These are phyloP conservation scores for Boletus sp. DNA, from an alignment of 768 basidiomycete genomes.

Conservation along the genomic window DNA sequence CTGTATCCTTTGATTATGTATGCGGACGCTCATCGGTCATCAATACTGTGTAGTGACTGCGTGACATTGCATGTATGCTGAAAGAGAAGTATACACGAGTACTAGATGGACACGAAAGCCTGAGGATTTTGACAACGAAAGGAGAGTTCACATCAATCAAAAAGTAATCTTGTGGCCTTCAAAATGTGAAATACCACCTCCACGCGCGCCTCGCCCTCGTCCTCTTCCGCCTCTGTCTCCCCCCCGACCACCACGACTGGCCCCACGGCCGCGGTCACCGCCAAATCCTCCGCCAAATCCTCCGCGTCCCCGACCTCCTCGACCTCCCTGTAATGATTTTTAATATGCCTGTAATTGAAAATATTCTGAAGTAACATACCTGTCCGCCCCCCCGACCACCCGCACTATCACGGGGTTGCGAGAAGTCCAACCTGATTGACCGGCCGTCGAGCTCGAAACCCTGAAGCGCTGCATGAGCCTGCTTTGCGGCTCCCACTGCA, in stretches of 20 bases:
- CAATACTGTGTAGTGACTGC: neutral
- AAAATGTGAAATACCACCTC: slow-evolving; percentile 50
- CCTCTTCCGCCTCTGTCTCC: slow-evolving; percentile 36
- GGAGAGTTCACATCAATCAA: slow-evolving; percentile 26
- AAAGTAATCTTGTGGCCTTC: slow-evolving; percentile 55
- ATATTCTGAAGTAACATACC: slow-evolving; percentile 31
- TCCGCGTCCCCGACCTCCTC: slow-evolving; percentile 34
- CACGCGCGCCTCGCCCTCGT: slow-evolving; percentile 44
- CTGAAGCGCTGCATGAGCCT: slow-evolving; percentile 67
- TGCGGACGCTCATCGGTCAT: neutral
- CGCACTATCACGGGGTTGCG: slow-evolving; percentile 70
- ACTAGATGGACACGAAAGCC: neutral
- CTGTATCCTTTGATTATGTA: neutral
- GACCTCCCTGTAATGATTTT: slow-evolving; percentile 26
- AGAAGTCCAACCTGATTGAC: slow-evolving; percentile 78
- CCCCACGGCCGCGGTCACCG: slow-evolving; percentile 38
- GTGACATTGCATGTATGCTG: slow-evolving; percentile 1
- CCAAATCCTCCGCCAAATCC: slow-evolving; percentile 26
- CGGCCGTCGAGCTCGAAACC: slow-evolving; percentile 84
- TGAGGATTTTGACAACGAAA: neutral
- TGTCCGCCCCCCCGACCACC: slow-evolving; percentile 52
- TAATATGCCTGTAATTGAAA: neutral
- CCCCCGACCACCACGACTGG: slow-evolving; percentile 43
- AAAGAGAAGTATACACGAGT: neutral
- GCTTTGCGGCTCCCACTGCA: slow-evolving; percentile 74